These are phyloP conservation scores for Stereocaulon alpinum DNA, from an alignment of 495 filamentous ascomycete species.

Conservation along the genomic window DNA sequence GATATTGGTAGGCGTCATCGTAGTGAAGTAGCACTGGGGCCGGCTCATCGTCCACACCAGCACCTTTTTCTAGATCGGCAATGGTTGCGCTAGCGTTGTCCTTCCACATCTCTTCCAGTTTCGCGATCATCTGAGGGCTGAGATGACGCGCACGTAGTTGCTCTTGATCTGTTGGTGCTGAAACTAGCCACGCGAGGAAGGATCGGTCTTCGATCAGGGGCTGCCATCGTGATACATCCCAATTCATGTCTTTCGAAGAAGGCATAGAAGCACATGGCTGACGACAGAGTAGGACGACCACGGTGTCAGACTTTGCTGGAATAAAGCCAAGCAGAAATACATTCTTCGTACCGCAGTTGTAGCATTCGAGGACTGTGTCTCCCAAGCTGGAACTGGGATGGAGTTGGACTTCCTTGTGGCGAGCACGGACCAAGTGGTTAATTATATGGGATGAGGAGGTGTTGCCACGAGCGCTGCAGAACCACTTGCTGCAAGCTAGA, in stretches of 20 bases:
- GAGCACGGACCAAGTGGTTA: conserved; percentile 93
- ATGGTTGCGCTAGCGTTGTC: conserved; percentile 85
- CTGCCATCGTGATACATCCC: conserved; percentile 97
- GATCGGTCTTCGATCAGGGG: conserved; percentile 95
- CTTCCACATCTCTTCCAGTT: conserved; percentile 98
- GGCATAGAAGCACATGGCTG: conserved; percentile 91
- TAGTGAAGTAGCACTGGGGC: conserved; percentile 89
- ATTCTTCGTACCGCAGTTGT: conserved; percentile 99
- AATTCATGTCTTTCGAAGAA: conserved; percentile 99
- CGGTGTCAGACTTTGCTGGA: conserved; percentile 96
- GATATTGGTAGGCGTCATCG: conserved; percentile 96
- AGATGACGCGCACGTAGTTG: conserved; percentile 91
- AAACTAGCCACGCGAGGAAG: conserved; percentile 90
- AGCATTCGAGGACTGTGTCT: conserved; percentile 95
- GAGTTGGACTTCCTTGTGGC: conserved; percentile 97
- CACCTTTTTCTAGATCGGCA: conserved; percentile 86
- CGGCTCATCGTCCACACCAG: conserved; percentile 89
- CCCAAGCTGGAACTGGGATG: conserved; percentile 92
- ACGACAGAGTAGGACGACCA: conserved; percentile 92
- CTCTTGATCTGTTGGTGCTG: conserved; percentile 81
- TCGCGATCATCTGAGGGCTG: conserved; percentile 90
- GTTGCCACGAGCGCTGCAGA: conserved; percentile 95
- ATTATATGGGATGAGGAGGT: conserved; percentile 95
- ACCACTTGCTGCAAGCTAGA: conserved; percentile 94
- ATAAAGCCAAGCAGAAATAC: conserved; percentile 99